Evolutionary conservation across 108 stramenopile genomes (phyloP), one percentile per base, ranked within the genome.

Genomic region (Seminavis robusta): DNA sequence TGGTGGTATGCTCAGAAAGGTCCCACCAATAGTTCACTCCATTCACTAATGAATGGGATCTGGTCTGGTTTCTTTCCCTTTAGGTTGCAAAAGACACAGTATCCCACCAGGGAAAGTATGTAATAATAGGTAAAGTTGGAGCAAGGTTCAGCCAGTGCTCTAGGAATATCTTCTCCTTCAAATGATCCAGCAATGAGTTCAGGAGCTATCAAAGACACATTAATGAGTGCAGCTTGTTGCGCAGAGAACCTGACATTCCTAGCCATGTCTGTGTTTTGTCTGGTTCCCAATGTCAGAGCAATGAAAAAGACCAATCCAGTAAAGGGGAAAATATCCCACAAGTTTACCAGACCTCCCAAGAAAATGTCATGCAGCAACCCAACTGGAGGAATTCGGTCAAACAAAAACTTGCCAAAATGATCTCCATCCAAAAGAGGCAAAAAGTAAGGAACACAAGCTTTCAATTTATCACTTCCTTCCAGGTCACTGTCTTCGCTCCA

Each of bases 151-250:
- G 52, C 32, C 0, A 83, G 29, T 7, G 55, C 33, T 47, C 79
- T 29, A 23, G 81, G 73, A 26, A 68, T 56, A 31, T 56, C 41
- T 32, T 56, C 57, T 27, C 51, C 77, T n/a, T 53, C 55, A 36
- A 83, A 54, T 2, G 73, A 52, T 24, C 72, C 69, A 4, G 66
- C 82, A 52, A 86, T 76, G 15, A 93, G 60, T 27, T 67, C 74
- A 0, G 88, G 88, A 55, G 88, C 73, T 15, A 93, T 60, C 28
- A 93, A 51, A 9, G 71, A 59, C 8, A 90, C 54, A 55, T 93
- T 88, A 27, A 93, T 62, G 23, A 90, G 52, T 0, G 86, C 77
- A 4, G 92, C 92, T 60, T 90, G 92, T 47, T 90, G 88, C 1
- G 88, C 81, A 72, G 72, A 83, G 68, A 89, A 93, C 30, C 92